Evolutionary conservation across 2,329 filamentous ascomycete species (phyloP), one percentile per base, ranked within the genome.

Genomic region (Colletotrichum lini): DNA sequence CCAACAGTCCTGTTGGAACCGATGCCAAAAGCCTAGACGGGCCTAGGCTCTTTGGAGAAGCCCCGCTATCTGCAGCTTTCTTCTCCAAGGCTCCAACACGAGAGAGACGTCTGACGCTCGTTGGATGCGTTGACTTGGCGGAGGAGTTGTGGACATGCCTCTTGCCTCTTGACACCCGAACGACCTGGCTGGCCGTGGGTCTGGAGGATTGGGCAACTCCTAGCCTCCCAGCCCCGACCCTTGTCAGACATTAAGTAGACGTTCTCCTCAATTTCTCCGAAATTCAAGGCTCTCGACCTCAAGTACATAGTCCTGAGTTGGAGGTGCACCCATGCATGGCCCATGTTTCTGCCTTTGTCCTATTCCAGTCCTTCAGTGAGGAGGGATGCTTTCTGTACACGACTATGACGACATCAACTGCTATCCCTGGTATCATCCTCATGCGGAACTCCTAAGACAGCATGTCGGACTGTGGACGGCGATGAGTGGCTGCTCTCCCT

Each of bases 401-500:
- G 9, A 38, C 35, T 15, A 44, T 26, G 54, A 58, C 35, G 35
- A 26, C 12, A 38, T 40, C 35, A 5, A 2, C 35, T 23, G 23
- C 7, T 13, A 10, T 5, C 21, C 8, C 21, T 38, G 2, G 35
- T 38, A 30, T 45, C 40, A 23, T 18, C 9, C 1, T 10, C 38
- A 6, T 13, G 10, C 9, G n/a, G 59, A 26, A 62, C 5, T 42
- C 13, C 30, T 21, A 21, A n/a, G 30, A 30, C 50, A 62, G 30
- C 18, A 15, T 54, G 52, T 38, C 9, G 35, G 35, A 38, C 35
- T 38, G 2, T 10, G 35, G 9, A 38, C 9, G 35, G 35, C 9
- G 35, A 38, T 38, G 35, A 38, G 35, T 38, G 52, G 50, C 65
- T 44, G 60, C 23, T 62, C 60, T 65, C 45, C 44, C 30, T 64